A percentile compares a stretch with the other conserved stretches of the same genome.
These are phyloP conservation scores for Pichia californica DNA, from an alignment of 805 yeast genomes.

Conservation along the genomic window DNA sequence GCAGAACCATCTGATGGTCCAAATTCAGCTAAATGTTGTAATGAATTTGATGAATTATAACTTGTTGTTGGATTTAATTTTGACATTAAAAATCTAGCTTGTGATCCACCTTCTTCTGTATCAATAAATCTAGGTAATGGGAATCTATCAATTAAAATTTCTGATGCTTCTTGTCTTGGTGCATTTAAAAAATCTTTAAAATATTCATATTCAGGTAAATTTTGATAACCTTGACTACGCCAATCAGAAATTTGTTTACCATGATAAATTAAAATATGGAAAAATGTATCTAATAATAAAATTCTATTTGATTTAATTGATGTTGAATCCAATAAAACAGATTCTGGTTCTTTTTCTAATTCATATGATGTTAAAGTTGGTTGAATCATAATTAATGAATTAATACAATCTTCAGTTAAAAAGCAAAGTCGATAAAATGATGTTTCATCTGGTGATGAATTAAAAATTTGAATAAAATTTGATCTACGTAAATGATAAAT, in stretches of 20 bases:
- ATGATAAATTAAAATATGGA: constrained; percentile 61
- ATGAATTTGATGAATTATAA: constrained; percentile 32
- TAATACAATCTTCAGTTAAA: constrained; percentile 53
- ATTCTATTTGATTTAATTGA: constrained; percentile 55
- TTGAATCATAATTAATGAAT: constrained; percentile 61
- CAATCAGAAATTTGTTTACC: constrained; percentile 63
- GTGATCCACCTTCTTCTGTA: constrained; percentile 72
- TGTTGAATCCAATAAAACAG: constrained; percentile 57
- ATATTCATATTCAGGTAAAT: constrained; percentile 51
- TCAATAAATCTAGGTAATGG: constrained; percentile 70
- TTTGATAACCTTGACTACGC: constrained; percentile 60
- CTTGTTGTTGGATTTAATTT: constrained; percentile 62
- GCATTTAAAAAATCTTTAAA: constrained; percentile 54
- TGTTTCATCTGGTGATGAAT: constrained; percentile 69
- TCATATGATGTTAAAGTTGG: constrained; percentile 59
- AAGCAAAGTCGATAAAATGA: constrained; percentile 57
- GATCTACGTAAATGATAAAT: constrained; percentile 63
- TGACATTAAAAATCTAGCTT: constrained; percentile 64
- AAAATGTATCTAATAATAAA: constrained; percentile 57
- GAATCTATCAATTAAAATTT: constrained; percentile 56
- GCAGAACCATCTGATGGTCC: constrained; percentile 22
- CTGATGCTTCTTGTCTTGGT: constrained; percentile 62
- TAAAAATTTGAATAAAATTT: constrained; percentile 57
- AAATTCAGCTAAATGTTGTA: constrained; percentile 11
- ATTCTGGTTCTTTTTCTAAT: constrained; percentile 50